These are phyloP conservation scores for Fraxinus ornus DNA, from an alignment of 305 asterid species.

Conservation along the genomic window DNA sequence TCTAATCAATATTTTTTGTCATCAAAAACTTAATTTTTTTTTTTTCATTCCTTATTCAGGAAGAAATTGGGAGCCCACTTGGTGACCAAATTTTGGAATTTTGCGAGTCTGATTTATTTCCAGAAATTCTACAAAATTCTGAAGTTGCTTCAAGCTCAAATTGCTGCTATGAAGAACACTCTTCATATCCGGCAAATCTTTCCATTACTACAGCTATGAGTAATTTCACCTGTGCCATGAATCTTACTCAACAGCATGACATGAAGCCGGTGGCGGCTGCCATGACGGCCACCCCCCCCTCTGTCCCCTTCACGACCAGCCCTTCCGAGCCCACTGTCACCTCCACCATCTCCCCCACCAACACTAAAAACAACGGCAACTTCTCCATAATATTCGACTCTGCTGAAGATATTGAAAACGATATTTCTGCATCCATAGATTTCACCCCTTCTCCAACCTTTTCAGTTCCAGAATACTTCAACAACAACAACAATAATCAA, in stretches of 20 bases:
- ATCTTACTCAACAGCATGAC: background rate
- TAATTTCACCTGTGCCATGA: conserved; percentile 23
- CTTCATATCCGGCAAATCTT: conserved; percentile 49
- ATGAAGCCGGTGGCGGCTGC: background rate
- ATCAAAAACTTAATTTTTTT: background rate
- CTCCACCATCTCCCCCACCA: background rate
- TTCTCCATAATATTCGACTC: conserved; percentile 52
- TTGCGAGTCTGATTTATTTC: conserved; percentile 60
- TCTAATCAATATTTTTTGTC: background rate
- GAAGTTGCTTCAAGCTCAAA: conserved; percentile 76
- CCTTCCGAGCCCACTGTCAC: conserved; percentile 23
- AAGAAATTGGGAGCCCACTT: conserved; percentile 58
- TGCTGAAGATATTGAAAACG: conserved; percentile 47
- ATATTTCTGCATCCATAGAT: conserved; percentile 71
- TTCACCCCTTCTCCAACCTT: conserved; percentile 46
- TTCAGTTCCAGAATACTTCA: conserved; percentile 32
- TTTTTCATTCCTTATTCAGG: conserved; percentile 34
- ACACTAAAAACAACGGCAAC: conserved; percentile 13
- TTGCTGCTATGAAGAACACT: conserved; percentile 63
- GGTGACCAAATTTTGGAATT: conserved; percentile 58
- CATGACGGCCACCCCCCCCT: background rate
- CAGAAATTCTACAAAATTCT: conserved; percentile 54
- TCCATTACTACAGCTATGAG: conserved; percentile 35
- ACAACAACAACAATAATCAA: conserved; percentile 36
- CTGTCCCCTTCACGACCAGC: conserved; percentile 2